Evolutionary conservation across 371 early-diverging fungal genomes (phyloP).

Genomic region (Rhizopus delemar): DNA sequence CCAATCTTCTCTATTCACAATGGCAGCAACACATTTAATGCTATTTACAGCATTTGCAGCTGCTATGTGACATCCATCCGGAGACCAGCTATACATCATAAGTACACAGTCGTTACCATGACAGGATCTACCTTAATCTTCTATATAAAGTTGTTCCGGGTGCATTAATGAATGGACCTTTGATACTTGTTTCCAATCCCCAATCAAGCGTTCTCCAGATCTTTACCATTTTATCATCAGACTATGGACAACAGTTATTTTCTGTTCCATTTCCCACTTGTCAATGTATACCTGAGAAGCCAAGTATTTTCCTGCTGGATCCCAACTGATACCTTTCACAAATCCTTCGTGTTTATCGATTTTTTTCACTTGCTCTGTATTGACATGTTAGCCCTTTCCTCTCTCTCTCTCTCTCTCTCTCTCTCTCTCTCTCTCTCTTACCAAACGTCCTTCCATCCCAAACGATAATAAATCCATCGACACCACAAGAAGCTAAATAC

Average conservation of each 20-base stretch:
- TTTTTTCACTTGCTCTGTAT: constrained; percentile 59
- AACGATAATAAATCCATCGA: constrained; percentile 81
- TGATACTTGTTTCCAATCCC: constrained; percentile 72
- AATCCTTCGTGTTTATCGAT: constrained; percentile 82
- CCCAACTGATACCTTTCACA: constrained; percentile 96
- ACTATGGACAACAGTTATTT: constrained; percentile 40
- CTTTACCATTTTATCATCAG: constrained; percentile 88
- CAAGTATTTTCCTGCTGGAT: constrained; percentile 92
- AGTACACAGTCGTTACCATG: neutral
- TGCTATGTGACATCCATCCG: constrained; percentile 88
- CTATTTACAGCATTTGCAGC: constrained; percentile 91
- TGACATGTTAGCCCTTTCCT: constrained; percentile 50
- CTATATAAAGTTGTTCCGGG: constrained; percentile 86
- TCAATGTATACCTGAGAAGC: constrained; percentile 77
- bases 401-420: constrained; percentile 73
- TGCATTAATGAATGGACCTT: constrained; percentile 76
- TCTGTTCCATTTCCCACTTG: neutral
- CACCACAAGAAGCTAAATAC: constrained; percentile 89
- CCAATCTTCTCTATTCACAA: constrained; percentile 82
- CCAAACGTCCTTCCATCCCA: constrained; percentile 87
- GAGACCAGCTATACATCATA: constrained; percentile 79
- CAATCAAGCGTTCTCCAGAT: constrained; percentile 91
- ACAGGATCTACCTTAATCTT: constrained; percentile 69
- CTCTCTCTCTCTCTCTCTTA: constrained; percentile 55
- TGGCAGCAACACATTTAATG: constrained; percentile 78